phyloP scores from a whole-genome alignment of 2,329 filamentous ascomycete species.

The Aspergillus phoenicis region DNA sequence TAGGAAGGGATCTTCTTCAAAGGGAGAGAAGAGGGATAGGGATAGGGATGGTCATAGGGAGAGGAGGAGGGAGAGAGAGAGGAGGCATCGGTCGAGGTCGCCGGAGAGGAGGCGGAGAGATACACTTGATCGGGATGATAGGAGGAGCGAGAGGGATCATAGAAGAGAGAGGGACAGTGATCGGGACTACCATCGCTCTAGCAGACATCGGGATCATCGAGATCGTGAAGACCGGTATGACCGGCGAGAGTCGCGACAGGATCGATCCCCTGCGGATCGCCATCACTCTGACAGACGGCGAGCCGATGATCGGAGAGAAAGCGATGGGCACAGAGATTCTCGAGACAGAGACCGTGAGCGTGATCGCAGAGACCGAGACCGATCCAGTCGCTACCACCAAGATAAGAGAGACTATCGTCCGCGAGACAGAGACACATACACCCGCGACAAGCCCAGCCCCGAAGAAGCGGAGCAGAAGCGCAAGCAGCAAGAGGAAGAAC shows the following conservation, averaged over 20 bases:
- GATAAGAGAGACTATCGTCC: slow-evolving; percentile 27
- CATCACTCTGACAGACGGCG: slow-evolving; percentile 17
- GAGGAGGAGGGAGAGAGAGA: slow-evolving; percentile 27
- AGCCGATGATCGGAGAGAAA: slow-evolving; percentile 15
- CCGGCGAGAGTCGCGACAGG: slow-evolving; percentile 21
- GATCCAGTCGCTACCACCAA: slow-evolving; percentile 20
- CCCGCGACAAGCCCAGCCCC: slow-evolving; percentile 18
- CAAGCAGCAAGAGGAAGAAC: slow-evolving; percentile 36
- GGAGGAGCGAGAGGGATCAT: slow-evolving; percentile 21
- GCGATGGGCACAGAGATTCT: slow-evolving; percentile 9
- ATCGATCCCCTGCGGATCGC: slow-evolving; percentile 29
- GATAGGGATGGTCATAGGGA: slow-evolving; percentile 22
- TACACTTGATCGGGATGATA: slow-evolving; percentile 13
- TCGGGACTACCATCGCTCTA: slow-evolving; percentile 25
- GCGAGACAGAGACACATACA: slow-evolving; percentile 17
- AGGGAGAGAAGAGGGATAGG: slow-evolving; percentile 22
- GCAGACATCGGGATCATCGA: slow-evolving; percentile 26
- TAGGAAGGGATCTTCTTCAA: slow-evolving; percentile 25
- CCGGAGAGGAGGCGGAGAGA: slow-evolving; percentile 16
- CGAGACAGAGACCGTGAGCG: background rate
- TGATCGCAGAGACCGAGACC: slow-evolving; percentile 12
- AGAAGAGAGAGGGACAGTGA: slow-evolving; percentile 21
- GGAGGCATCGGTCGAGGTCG: slow-evolving; percentile 23
- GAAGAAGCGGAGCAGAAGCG: slow-evolving; percentile 21
- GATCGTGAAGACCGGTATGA: slow-evolving; percentile 28